Conservation (phyloP, 768 basidiomycete genomes). For the Hydnum rufescens region DNA sequence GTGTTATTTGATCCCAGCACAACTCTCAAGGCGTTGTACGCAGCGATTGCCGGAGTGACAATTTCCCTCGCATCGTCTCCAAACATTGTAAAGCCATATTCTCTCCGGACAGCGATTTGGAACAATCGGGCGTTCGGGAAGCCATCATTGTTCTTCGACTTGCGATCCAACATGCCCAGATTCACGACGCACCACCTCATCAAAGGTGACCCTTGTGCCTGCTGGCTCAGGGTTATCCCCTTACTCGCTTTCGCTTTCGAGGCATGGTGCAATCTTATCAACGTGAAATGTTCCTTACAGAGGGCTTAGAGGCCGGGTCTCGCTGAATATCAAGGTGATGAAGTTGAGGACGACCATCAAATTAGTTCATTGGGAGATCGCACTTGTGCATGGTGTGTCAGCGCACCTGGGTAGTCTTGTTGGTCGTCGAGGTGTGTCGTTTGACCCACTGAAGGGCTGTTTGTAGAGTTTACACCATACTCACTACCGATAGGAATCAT, state of each 20-base stretch:
- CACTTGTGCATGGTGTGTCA: slow-evolving; percentile 50
- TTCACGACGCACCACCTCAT: background rate
- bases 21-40: slow-evolving; percentile 31
- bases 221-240: slow-evolving; percentile 25
- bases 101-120: slow-evolving; percentile 21
- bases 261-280: slow-evolving; percentile 53
- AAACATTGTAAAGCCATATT: slow-evolving; percentile 29
- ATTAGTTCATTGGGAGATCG: slow-evolving; percentile 34
- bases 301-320: slow-evolving; percentile 56
- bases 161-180: background rate
- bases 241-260: slow-evolving; percentile 54
- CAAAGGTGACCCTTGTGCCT: slow-evolving; percentile 21
- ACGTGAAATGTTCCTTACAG: slow-evolving; percentile 33
- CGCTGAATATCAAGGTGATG: slow-evolving; percentile 16
- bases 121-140: no score
- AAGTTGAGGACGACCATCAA: slow-evolving; percentile 14
- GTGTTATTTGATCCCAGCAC: slow-evolving; percentile 30
- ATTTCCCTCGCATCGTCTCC: slow-evolving; percentile 27
- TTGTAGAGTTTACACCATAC: no score
- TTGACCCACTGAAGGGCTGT: no score
- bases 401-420: slow-evolving; percentile 42
- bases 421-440: no score
- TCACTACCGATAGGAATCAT: no score
- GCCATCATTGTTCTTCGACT: no score
- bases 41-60: slow-evolving; percentile 13